Percentiles rank a stretch among this genome's conserved stretches.
Conservation (phyloP, 176 grass and related monocot genomes). For the Carex myosuroides region DNA sequence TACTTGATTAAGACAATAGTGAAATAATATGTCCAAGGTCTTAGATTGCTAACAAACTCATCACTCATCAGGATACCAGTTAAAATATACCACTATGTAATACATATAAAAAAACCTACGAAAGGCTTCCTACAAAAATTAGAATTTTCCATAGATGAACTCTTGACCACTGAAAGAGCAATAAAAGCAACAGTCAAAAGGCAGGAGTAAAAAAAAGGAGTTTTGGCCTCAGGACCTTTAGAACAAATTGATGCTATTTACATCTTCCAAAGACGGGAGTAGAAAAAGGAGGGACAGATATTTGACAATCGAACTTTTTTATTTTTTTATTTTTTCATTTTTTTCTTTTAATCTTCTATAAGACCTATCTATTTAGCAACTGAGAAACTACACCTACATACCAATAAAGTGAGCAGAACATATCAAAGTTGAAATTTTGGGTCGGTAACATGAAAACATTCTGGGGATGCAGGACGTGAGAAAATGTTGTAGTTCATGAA, state of each 20-base stretch:
- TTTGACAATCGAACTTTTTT: not conserved
- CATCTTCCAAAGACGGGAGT: not conserved
- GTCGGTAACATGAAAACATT: not conserved
- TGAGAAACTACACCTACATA: not conserved
- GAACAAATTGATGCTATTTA: not conserved
- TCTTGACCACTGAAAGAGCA: not conserved
- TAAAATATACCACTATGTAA: not conserved
- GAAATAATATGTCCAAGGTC: not conserved
- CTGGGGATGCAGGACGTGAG: not conserved
- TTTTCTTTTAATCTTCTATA: not conserved
- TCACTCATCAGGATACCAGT: too few species aligned
- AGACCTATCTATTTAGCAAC: not conserved
- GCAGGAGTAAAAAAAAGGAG: not conserved
- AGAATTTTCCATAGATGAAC: not conserved
- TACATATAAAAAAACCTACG: not conserved
- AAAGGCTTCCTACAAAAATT: constrained; percentile 15
- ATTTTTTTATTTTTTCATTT: too few species aligned
- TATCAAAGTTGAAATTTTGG: constrained; percentile 16
- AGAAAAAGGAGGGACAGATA: not conserved
- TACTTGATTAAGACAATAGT: not conserved
- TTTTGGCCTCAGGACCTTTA: not conserved
- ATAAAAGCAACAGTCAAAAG: not conserved
- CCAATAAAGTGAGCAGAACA: not conserved
- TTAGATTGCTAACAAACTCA: not conserved
- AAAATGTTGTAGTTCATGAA: constrained; percentile 17